Evolutionary conservation across 2,329 filamentous ascomycete genomes (phyloP), one percentile per base, ranked within the genome.

Genomic region (Nigrograna mackinnonii): DNA sequence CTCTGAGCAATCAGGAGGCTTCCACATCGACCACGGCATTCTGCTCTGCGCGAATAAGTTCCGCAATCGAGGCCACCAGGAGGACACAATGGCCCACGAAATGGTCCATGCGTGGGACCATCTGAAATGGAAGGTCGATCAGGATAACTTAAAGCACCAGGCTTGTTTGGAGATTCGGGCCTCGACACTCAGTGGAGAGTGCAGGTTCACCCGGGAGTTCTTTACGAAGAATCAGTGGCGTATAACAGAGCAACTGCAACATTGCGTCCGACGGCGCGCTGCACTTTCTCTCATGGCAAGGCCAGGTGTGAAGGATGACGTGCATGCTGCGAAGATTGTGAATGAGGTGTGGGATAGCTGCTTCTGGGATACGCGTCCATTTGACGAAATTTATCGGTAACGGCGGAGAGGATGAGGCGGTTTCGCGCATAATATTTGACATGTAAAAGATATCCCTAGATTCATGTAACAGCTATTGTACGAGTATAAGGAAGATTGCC

Each of bases 271-370:
- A 47, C 76, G 82, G 61, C 78, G 94, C 55, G 94, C 94, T 9
- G 84, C 90, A 22, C 73, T 87, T 54, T 95, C 89, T 17, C 83
- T 99, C 56, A 80, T 84, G 74, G 84, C 82, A 22, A 79, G 94
- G 47, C 90, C 91, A 13, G 78, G 79, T 35, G 94, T 91, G 64
- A 89, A 88, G 67, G 88, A 95, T 68, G 85, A 95, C 58, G 84
- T 85, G 12, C 89, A 97, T 55, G 94, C 94, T 4, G 81, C 83
- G 38, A 89, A 87, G 72, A 85, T 95, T 19, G 90, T 99, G 44
- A 94, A 97, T 70, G 86, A 95, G 70, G 94, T 99, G n/a, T 99
- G 92, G 90, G 91, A 96, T 55, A 96, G 91, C 58, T 99, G 94
- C 69, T 99, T 95, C 67, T 76, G 82, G 38, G 94, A 99, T 70